phyloP scores from a whole-genome alignment of 805 yeast genomes.

The Candida pseudofarinosa region DNA sequence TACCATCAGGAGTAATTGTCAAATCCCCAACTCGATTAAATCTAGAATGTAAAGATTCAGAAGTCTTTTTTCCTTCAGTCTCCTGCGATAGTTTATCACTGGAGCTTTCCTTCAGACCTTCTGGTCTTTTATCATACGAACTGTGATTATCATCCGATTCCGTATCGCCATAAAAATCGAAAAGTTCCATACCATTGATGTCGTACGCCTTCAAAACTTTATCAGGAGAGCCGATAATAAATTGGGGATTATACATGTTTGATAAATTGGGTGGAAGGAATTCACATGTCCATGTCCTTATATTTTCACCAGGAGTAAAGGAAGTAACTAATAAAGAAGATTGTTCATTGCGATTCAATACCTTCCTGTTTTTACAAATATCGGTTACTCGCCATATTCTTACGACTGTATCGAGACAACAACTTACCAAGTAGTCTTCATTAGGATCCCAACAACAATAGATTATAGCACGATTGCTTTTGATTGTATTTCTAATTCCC shows the following conservation, averaged over 20 bases:
- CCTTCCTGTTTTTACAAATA: constrained; percentile 14
- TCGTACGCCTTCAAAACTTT: constrained; percentile 44
- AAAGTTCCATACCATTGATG: constrained; percentile 36
- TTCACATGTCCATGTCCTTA: constrained; percentile 51
- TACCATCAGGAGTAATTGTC: constrained; percentile 62
- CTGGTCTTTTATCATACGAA: constrained; percentile 10
- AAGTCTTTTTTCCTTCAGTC: neutral
- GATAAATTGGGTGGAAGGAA: constrained; percentile 51
- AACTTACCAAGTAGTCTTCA: constrained; percentile 61
- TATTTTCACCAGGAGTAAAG: constrained; percentile 36
- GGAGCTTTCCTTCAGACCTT: neutral
- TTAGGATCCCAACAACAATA: constrained; percentile 75
- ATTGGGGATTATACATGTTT: constrained; percentile 30
- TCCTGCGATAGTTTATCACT: constrained; percentile 2
- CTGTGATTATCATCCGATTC: constrained; percentile 16
- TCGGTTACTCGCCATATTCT: constrained; percentile 60
- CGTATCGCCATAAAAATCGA: constrained; percentile 38
- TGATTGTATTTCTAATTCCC: constrained; percentile 10
- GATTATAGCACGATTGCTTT: constrained; percentile 44
- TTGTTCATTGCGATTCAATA: constrained; percentile 21
- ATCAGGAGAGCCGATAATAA: constrained; percentile 77
- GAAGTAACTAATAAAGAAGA: constrained; percentile 23
- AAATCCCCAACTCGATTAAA: constrained; percentile 62
- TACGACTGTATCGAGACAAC: constrained; percentile 68
- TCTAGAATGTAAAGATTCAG: constrained; percentile 14